Evolutionary conservation across 257 asterid species (phyloP).

Genomic region (Plectranthus barbatus): DNA sequence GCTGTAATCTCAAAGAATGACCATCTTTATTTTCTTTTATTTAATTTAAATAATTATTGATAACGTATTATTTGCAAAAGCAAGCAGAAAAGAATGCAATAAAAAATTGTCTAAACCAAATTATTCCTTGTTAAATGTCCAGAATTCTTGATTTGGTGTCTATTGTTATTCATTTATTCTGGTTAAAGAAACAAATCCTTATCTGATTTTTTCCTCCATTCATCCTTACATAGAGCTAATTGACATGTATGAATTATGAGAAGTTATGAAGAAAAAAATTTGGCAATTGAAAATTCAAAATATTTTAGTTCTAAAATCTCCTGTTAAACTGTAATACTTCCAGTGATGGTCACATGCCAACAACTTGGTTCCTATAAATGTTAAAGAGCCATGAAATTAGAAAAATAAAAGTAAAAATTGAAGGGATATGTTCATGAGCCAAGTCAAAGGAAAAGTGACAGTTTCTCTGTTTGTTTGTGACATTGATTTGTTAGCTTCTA

Average conservation of each 20-base stretch:
- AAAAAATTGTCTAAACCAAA: not conserved
- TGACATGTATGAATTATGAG: not conserved
- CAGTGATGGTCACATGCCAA: not conserved
- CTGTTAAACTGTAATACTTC: slow-evolving; percentile 6
- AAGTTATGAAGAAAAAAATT: not conserved
- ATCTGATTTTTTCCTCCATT: not conserved
- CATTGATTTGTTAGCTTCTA: not conserved
- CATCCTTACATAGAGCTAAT: not conserved
- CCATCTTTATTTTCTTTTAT: slow-evolving; percentile 5
- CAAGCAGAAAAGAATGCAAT: not conserved
- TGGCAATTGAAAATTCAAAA: not conserved
- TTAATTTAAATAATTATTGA: not conserved
- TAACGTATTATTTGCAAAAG: not conserved
- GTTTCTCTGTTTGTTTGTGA: not conserved
- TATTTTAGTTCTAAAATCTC: not conserved
- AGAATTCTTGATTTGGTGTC: not conserved
- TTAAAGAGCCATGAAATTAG: not conserved
- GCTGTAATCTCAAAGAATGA: not conserved
- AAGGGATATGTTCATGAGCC: not conserved
- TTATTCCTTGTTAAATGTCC: not conserved
- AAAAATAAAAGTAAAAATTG: not conserved
- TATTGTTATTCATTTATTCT: not conserved
- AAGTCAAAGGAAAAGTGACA: not conserved
- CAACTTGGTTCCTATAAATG: not conserved
- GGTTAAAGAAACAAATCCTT: not conserved